A percentile compares a stretch with the other conserved stretches of the same genome.
These are phyloP conservation scores for Aspergillus conjunctus DNA, from an alignment of 495 filamentous ascomycete genomes.

Conservation along the genomic window DNA sequence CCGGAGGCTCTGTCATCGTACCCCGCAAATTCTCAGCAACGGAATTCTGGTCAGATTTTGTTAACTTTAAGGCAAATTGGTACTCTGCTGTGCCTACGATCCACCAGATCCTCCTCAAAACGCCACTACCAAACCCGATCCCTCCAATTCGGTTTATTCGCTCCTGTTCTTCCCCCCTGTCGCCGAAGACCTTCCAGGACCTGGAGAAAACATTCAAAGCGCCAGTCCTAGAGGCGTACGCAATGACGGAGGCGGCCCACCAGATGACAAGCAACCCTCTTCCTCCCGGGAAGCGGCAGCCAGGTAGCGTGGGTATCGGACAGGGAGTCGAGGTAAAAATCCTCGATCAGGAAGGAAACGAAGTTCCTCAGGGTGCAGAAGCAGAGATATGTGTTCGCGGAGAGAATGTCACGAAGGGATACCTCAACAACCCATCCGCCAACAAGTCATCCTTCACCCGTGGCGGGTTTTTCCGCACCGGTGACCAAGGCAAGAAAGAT, in stretches of 20 bases:
- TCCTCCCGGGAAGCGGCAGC: constrained; percentile 68
- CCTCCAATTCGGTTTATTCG: constrained; percentile 83
- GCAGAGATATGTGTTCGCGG: constrained; percentile 81
- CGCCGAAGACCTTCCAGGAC: constrained; percentile 73
- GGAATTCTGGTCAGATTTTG: constrained; percentile 79
- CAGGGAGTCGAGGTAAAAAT: constrained; percentile 82
- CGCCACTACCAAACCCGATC: constrained; percentile 61
- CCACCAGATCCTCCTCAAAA: constrained; percentile 81
- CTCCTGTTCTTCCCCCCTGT: constrained; percentile 80
- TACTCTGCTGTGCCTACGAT: constrained; percentile 88
- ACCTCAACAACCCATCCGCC: constrained; percentile 76
- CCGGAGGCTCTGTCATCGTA: constrained; percentile 73
- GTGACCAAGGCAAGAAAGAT: constrained; percentile 78
- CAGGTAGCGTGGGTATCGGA: constrained; percentile 76
- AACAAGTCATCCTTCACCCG: constrained; percentile 69
- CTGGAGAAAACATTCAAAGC: constrained; percentile 71
- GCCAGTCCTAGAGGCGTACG: constrained; percentile 85
- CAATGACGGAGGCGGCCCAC: constrained; percentile 89
- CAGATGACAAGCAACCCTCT: constrained; percentile 89
- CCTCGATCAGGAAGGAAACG: constrained; percentile 63
- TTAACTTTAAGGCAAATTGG: constrained; percentile 73
- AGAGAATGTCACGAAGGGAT: constrained; percentile 79
- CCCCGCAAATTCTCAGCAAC: constrained; percentile 76
- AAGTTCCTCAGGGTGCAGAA: constrained; percentile 63
- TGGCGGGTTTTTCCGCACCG: constrained; percentile 77